A percentile compares a stretch with the other conserved stretches of the same genome.
These are phyloP conservation scores for Nephelium lappaceum DNA, from an alignment of 345 rosid species.

Conservation along the genomic window DNA sequence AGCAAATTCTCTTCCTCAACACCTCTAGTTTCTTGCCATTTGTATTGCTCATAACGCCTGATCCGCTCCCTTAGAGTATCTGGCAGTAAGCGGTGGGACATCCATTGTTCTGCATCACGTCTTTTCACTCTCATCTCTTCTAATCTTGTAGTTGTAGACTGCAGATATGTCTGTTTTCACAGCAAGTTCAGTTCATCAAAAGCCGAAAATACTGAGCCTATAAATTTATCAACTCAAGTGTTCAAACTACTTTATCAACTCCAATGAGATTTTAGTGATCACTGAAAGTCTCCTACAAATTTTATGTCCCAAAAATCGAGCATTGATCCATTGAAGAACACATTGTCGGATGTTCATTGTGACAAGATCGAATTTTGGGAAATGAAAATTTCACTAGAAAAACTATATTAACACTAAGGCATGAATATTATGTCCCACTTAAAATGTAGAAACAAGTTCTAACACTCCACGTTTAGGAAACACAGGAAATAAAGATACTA, in stretches of 20 bases:
- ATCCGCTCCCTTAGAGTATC: conserved; percentile 62
- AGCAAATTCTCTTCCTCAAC: conserved; percentile 75
- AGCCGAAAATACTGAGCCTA: neutral
- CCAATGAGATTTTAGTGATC: neutral
- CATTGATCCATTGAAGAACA: no score
- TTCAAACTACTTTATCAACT: neutral
- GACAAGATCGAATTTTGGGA: no score
- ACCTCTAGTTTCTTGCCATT: conserved; percentile 90
- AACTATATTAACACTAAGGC: no score
- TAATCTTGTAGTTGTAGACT: conserved; percentile 71
- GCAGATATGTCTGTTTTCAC: conserved; percentile 66
- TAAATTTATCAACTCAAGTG: neutral
- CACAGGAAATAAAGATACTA: neutral
- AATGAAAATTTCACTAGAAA: no score
- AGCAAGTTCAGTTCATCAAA: conserved; percentile 25
- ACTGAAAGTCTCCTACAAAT: neutral
- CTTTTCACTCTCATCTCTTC: conserved; percentile 93
- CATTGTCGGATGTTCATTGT: no score
- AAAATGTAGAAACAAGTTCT: neutral
- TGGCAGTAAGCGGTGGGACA: conserved; percentile 79
- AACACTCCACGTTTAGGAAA: neutral
- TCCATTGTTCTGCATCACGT: conserved; percentile 90
- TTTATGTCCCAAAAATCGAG: no score
- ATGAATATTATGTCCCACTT: neutral
- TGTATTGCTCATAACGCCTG: conserved; percentile 78